Percentiles rank a stretch among this genome's conserved stretches.
Conservation (phyloP, 2,329 filamentous ascomycete species). For the Fusarium compactum region DNA sequence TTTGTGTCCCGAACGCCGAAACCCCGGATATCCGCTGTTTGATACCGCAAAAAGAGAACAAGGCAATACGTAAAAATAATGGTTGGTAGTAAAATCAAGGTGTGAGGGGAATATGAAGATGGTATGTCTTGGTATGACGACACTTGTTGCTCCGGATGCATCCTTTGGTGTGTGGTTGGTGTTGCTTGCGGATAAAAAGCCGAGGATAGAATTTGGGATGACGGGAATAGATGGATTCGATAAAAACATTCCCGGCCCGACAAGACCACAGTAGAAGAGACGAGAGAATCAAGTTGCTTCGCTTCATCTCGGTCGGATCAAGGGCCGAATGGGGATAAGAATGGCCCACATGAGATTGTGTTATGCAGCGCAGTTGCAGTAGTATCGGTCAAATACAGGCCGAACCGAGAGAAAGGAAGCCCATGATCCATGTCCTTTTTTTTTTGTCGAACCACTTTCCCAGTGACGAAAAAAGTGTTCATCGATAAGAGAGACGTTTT, state of each 20-base stretch:
- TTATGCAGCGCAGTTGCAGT: not conserved
- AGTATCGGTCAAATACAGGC: constrained; percentile 22
- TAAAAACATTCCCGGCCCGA: constrained; percentile 9
- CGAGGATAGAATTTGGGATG: constrained; percentile 6
- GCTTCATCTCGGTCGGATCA: constrained; percentile 14
- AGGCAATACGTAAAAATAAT: not conserved
- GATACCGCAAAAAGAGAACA: not conserved
- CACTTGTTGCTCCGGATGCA: not conserved
- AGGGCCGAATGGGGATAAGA: constrained; percentile 20
- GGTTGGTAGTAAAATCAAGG: not conserved
- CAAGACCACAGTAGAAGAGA: not conserved
- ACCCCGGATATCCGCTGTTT: constrained; percentile 32
- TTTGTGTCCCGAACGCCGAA: constrained; percentile 23
- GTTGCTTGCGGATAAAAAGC: constrained; percentile 22
- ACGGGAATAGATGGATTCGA: constrained; percentile 14
- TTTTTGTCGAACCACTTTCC: constrained; percentile 37
- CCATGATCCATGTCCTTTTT: not conserved
- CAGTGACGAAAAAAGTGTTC: constrained; percentile 12
- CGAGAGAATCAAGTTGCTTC: not conserved
- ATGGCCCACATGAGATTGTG: constrained; percentile 28
- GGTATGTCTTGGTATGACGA: constrained; percentile 16
- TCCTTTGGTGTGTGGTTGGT: constrained; percentile 6
- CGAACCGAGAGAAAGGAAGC: constrained; percentile 27
- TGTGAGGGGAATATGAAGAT: not conserved
- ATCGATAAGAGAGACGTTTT: constrained; percentile 16